A percentile compares a stretch with the other conserved stretches of the same genome.
Conservation (phyloP, 2,329 filamentous ascomycete genomes). For the Pseudocercospora fuligena region DNA sequence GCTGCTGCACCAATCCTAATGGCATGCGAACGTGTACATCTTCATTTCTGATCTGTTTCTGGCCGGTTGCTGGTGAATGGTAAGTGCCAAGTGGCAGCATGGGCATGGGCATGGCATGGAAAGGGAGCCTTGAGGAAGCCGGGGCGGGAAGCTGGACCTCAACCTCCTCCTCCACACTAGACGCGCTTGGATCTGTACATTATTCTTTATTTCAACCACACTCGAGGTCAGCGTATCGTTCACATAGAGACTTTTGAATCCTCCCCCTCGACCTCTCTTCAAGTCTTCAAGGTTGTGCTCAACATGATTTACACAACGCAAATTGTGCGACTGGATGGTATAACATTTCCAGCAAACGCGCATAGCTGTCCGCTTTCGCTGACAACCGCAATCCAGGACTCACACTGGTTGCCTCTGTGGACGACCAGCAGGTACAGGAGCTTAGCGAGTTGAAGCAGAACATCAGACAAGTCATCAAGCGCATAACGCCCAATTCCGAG, state of each 20-base stretch:
- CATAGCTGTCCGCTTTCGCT: conserved; percentile 19
- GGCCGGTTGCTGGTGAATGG: background rate
- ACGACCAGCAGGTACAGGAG: conserved; percentile 80
- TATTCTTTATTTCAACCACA: conserved; percentile 3
- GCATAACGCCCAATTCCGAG: conserved; percentile 86
- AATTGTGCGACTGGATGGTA: conserved; percentile 91
- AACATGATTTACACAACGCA: conserved; percentile 67
- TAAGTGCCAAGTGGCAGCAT: background rate
- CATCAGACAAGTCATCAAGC: conserved; percentile 85
- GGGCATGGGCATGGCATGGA: too few species aligned
- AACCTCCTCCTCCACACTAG: background rate
- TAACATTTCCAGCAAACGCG: conserved; percentile 8
- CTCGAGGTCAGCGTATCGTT: conserved; percentile 10
- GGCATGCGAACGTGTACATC: background rate
- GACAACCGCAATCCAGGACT: conserved; percentile 65
- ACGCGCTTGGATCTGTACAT: background rate
- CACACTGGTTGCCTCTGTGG: conserved; percentile 91
- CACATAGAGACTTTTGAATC: background rate
- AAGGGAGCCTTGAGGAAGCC: background rate
- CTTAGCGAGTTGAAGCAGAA: conserved; percentile 88
- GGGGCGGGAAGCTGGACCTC: background rate
- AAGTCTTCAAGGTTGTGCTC: background rate
- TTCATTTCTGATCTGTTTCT: background rate
- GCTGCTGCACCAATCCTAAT: background rate
- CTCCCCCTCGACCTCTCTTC: background rate